These are phyloP conservation scores for Metschnikowia lunata DNA, from an alignment of 805 yeast genomes.

Conservation along the genomic window DNA sequence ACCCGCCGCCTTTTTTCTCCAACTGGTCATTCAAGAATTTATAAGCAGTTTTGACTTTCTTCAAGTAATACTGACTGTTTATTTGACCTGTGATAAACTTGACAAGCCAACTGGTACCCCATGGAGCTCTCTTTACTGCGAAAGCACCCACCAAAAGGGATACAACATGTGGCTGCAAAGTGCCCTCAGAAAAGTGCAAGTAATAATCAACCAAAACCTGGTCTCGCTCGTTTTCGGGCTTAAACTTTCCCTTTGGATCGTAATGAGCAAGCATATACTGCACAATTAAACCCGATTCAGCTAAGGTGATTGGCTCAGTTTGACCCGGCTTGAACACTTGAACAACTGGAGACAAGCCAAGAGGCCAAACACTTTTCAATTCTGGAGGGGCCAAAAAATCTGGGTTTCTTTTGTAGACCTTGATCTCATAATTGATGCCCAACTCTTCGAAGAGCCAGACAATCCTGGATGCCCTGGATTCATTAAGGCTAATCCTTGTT, in stretches of 20 bases:
- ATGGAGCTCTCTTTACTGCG: conserved; percentile 29
- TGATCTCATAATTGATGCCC: conserved; percentile 30
- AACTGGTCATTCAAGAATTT: conserved; percentile 28
- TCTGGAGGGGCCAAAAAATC: conserved; percentile 32
- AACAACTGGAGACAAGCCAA: conserved; percentile 34
- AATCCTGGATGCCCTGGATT: conserved; percentile 35
- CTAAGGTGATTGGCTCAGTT: conserved; percentile 27
- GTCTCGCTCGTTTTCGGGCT: conserved; percentile 35
- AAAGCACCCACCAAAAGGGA: conserved; percentile 21
- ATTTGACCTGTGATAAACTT: conserved; percentile 20
- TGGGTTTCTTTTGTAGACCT: conserved; percentile 24
- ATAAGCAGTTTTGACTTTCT: conserved; percentile 23
- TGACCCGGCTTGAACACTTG: conserved; percentile 13
- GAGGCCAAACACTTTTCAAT: conserved; percentile 29
- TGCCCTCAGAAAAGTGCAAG: conserved; percentile 24
- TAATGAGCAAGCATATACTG: conserved; percentile 47
- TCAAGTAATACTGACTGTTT: conserved; percentile 23
- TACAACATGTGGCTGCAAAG: conserved; percentile 22
- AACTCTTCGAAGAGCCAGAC: conserved; percentile 37
- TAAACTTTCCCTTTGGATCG: conserved; percentile 40
- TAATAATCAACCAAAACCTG: conserved; percentile 20
- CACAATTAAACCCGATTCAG: conserved; percentile 60
- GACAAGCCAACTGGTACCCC: conserved; percentile 21
- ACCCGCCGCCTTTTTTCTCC: conserved; percentile 30
- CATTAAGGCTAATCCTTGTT: conserved; percentile 17